Conservation (phyloP, 495 filamentous ascomycete genomes). For the Aspergillus panamensis region DNA sequence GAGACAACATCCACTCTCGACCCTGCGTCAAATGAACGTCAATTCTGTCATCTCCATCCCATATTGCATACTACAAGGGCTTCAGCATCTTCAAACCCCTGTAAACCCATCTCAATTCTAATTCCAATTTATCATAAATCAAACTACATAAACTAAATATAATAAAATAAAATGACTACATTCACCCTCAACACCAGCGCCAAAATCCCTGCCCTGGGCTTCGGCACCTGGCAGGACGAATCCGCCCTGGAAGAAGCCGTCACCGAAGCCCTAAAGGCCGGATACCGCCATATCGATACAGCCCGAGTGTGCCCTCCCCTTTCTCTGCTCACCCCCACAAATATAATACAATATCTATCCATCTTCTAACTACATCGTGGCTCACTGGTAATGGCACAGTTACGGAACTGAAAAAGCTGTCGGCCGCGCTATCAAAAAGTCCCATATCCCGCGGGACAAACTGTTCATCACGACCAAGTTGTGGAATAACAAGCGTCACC, state of each 20-base stretch:
- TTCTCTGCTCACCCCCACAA: neutral
- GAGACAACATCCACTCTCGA: no score
- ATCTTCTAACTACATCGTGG: no score
- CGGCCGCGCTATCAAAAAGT: slow-evolving; percentile 55
- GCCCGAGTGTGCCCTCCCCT: slow-evolving; percentile 41
- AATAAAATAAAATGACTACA: slow-evolving; percentile 27
- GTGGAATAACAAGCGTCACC: slow-evolving; percentile 66
- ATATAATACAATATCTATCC: neutral
- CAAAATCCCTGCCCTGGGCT: slow-evolving; percentile 46
- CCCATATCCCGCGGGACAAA: slow-evolving; percentile 52
- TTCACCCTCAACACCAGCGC: slow-evolving; percentile 51
- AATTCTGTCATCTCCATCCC: neutral
- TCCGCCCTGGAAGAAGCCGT: slow-evolving; percentile 46
- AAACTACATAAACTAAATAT: no score
- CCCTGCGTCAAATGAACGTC: slow-evolving; percentile 17
- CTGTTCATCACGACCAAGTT: slow-evolving; percentile 70
- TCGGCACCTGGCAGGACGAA: slow-evolving; percentile 51
- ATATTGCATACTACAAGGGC: neutral
- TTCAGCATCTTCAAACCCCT: no score
- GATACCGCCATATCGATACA: slow-evolving; percentile 62
- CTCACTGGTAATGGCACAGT: slow-evolving; percentile 15
- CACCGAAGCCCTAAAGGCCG: slow-evolving; percentile 47
- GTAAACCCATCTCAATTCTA: no score
- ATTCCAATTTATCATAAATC: neutral
- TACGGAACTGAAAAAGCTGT: slow-evolving; percentile 52